Evolutionary conservation across 2,329 filamentous ascomycete genomes (phyloP).

Genomic region (Mollisiaceae sp.): DNA sequence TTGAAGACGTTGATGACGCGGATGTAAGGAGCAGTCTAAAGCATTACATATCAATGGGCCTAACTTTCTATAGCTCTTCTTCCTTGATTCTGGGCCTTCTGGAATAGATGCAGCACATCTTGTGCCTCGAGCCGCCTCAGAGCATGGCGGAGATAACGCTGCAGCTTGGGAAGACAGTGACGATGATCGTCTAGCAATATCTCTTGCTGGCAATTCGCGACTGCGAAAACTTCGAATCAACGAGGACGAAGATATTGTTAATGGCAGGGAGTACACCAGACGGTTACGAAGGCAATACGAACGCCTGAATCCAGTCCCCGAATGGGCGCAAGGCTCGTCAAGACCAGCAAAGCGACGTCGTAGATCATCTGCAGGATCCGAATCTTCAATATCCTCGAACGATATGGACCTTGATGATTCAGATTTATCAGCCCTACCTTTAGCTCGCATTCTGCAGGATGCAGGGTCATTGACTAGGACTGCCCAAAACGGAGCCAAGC

Average conservation of each 20-base stretch:
- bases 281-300: constrained; percentile 80
- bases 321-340: constrained; percentile 61
- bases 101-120: constrained; percentile 32
- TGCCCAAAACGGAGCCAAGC: constrained; percentile 56
- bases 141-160: constrained; percentile 48
- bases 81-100: constrained; percentile 45
- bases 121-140: constrained; percentile 32
- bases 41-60: constrained; percentile 2
- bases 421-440: constrained; percentile 72
- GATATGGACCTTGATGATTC: constrained; percentile 59
- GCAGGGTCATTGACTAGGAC: constrained; percentile 65
- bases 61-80: constrained; percentile 43
- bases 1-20: constrained; percentile 75
- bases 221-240: constrained; percentile 82
- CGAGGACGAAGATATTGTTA: constrained; percentile 85
- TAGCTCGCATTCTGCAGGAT: constrained; percentile 80
- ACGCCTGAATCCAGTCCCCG: constrained; percentile 62
- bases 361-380: constrained; percentile 55
- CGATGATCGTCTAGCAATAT: constrained; percentile 85
- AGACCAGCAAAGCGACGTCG: constrained; percentile 56
- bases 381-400: constrained; percentile 46
- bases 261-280: constrained; percentile 81
- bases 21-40: constrained; percentile 49
- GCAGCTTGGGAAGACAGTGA: constrained; percentile 94
- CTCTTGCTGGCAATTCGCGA: constrained; percentile 75